Evolutionary conservation across 2,329 filamentous ascomycete genomes (phyloP).

Genomic region (Elsinoe batatas): DNA sequence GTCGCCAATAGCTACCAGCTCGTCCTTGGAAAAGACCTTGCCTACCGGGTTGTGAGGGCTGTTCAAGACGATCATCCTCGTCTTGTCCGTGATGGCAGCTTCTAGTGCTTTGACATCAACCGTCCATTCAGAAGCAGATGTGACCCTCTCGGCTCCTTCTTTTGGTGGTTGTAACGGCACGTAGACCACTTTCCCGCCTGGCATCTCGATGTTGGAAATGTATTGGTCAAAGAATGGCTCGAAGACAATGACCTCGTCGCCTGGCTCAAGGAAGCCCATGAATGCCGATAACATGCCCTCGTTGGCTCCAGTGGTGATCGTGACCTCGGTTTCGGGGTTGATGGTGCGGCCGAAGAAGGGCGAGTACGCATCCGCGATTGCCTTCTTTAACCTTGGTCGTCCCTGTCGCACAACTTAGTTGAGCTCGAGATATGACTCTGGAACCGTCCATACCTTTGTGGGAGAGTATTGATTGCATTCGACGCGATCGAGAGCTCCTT

Average conservation of each 20-base stretch:
- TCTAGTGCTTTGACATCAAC: conserved; percentile 78
- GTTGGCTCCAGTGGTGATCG: conserved; percentile 86
- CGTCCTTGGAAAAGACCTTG: conserved; percentile 80
- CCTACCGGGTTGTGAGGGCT: conserved; percentile 90
- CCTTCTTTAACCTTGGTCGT: conserved; percentile 81
- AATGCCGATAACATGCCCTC: conserved; percentile 94
- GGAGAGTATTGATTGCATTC: conserved; percentile 99
- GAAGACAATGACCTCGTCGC: conserved; percentile 95
- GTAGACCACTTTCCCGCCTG: conserved; percentile 87
- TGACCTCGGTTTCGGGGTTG: conserved; percentile 84
- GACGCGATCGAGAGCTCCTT: conserved; percentile 75
- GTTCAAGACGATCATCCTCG: conserved; percentile 93
- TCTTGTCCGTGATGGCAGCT: conserved; percentile 69
- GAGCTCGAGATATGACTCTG: not conserved
- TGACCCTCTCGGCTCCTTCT: conserved; percentile 67
- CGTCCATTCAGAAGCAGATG: conserved; percentile 78
- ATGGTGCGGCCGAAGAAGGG: conserved; percentile 74
- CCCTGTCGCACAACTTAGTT: conserved; percentile 40
- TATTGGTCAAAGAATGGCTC: conserved; percentile 99
- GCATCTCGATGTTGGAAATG: conserved; percentile 98
- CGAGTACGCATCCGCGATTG: conserved; percentile 84
- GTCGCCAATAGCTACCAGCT: conserved; percentile 75
- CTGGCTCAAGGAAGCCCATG: conserved; percentile 91
- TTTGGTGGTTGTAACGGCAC: conserved; percentile 86
- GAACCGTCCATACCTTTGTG: conserved; percentile 52